These are phyloP conservation scores for Fusarium tanahbumbuense DNA, from an alignment of 2,329 filamentous ascomycete genomes.

Conservation along the genomic window DNA sequence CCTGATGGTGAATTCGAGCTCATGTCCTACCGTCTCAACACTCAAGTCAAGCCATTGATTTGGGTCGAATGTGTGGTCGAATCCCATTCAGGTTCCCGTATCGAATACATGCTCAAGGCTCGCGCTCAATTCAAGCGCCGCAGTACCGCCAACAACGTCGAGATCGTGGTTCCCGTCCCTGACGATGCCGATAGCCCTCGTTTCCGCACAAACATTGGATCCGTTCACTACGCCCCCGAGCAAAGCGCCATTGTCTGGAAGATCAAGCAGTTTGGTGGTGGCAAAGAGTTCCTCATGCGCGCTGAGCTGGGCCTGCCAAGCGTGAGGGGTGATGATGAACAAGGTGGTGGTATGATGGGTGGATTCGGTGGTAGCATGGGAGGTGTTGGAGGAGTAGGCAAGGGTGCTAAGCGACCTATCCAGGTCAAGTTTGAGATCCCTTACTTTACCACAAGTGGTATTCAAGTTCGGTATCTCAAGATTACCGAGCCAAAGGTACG, in stretches of 20 bases:
- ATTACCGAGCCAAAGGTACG: conserved; percentile 98
- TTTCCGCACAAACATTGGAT: conserved; percentile 97
- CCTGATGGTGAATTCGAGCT: conserved; percentile 99
- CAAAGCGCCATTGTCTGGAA: conserved; percentile 99
- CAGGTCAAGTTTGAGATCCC: conserved; percentile 99
- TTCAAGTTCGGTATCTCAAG: conserved; percentile 98
- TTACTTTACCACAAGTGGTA: conserved; percentile 99
- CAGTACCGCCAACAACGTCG: conserved; percentile 98
- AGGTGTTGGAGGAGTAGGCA: conserved; percentile 79
- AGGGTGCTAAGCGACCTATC: conserved; percentile 92
- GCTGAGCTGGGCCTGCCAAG: conserved; percentile 94
- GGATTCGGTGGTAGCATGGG: conserved; percentile 98
- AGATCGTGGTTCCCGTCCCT: conserved; percentile 96
- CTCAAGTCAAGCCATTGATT: conserved; percentile 96
- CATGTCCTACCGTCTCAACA: conserved; percentile 99
- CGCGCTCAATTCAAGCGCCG: conserved; percentile 98
- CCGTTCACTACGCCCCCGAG: conserved; percentile 96
- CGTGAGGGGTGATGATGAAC: conserved; percentile 94
- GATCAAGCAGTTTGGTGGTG: conserved; percentile 99
- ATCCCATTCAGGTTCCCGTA: conserved; percentile 91
- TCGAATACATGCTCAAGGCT: conserved; percentile 99
- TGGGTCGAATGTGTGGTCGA: conserved; percentile 99
- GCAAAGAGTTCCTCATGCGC: conserved; percentile 98
- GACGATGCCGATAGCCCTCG: conserved; percentile 96
- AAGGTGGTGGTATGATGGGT: conserved; percentile 96